These are phyloP conservation scores for Cutaneotrichosporon daszewskae DNA, from an alignment of 1,284 basidiomycete species.

Conservation along the genomic window DNA sequence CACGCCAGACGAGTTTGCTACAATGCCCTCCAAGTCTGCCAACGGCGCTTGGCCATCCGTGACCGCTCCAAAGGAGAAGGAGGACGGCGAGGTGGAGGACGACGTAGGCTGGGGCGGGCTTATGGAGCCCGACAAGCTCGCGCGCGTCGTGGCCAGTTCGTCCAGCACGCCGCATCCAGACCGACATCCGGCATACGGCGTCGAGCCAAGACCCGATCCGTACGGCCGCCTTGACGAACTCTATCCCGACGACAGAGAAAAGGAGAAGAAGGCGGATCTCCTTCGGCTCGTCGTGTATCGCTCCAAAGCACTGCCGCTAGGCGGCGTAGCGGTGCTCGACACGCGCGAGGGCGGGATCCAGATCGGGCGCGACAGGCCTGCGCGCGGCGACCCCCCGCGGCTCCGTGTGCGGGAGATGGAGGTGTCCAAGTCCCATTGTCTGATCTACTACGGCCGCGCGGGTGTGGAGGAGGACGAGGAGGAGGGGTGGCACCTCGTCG, in stretches of 20 bases:
- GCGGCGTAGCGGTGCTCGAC: conserved; percentile 39
- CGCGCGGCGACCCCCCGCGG: conserved; percentile 27
- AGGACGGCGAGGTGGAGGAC: conserved; percentile 43
- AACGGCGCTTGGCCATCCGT: no score
- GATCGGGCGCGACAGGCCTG: conserved; percentile 39
- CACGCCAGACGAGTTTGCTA: conserved; percentile 15
- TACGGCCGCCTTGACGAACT: background rate
- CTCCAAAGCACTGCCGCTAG: conserved; percentile 20
- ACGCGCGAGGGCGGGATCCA: conserved; percentile 38
- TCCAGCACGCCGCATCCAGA: background rate
- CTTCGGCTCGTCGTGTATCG: conserved; percentile 37
- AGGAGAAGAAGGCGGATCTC: conserved; percentile 20
- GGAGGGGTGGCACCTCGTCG: conserved; percentile 40
- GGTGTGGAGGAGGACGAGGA: conserved; percentile 8
- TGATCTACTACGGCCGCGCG: conserved; percentile 25
- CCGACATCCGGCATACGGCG: conserved; percentile 4
- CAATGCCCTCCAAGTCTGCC: no score
- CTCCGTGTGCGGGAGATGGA: conserved; percentile 44
- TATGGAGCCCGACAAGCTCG: conserved; percentile 38
- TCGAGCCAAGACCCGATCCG: background rate
- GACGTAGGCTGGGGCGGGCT: conserved; percentile 45
- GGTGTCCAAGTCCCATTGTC: conserved; percentile 44
- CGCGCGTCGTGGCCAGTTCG: conserved; percentile 14
- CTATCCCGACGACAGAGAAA: background rate
- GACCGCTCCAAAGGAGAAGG: conserved; percentile 12